Conservation (phyloP, 148 eudicot genomes). For the Rhododendron williamsianum region DNA sequence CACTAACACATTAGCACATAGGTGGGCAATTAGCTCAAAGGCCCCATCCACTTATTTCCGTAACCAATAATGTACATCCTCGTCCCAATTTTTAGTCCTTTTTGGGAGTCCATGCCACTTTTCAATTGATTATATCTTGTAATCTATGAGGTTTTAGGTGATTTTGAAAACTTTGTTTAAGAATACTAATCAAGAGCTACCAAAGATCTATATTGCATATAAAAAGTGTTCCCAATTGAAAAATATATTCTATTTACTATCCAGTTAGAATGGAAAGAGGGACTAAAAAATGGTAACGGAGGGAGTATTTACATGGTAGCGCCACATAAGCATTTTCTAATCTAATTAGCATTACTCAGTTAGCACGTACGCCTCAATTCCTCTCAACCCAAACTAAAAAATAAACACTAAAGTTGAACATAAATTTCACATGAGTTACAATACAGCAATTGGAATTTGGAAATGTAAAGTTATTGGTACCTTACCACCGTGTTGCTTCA, state of each 20-base stretch:
- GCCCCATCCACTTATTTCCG: not conserved
- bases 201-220: no score
- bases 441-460: not conserved
- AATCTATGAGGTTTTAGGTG: no score
- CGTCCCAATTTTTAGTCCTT: no score
- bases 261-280: no score
- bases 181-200: no score
- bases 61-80: not conserved
- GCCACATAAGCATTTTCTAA: not conserved
- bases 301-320: not conserved
- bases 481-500: slow-evolving; percentile 89
- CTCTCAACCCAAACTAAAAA: not conserved
- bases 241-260: no score
- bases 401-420: no score
- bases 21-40: not conserved
- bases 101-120: no score
- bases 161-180: no score
- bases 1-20: not conserved
- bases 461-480: slow-evolving; percentile 21
- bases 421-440: not conserved
- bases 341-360: not conserved
- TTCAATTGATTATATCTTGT: no score
- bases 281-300: no score
- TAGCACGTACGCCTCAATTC: not conserved
- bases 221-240: no score